These are phyloP conservation scores for Neonectria magnoliae DNA, from an alignment of 2,329 filamentous ascomycete species.

Conservation along the genomic window DNA sequence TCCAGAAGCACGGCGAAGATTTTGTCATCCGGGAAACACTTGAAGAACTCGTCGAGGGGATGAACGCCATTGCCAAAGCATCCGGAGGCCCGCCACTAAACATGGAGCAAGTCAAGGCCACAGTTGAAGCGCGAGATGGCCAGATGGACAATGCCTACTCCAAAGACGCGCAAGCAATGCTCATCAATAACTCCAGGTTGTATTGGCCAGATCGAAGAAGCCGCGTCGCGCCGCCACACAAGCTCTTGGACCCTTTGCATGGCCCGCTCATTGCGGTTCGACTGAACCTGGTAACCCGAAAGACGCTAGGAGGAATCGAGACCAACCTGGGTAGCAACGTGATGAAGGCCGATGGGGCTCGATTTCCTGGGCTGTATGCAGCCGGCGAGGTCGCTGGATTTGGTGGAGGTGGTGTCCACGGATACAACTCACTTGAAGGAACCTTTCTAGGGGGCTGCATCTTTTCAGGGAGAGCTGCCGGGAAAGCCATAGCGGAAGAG, in stretches of 20 bases:
- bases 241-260: constrained; percentile 62
- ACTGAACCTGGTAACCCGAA: constrained; percentile 69
- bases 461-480: constrained; percentile 68
- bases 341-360: constrained; percentile 58
- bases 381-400: constrained; percentile 70
- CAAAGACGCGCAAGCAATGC: constrained; percentile 71
- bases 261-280: constrained; percentile 69
- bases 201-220: constrained; percentile 65
- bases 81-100: constrained; percentile 60
- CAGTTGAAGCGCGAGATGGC: constrained; percentile 63
- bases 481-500: constrained; percentile 64
- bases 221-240: constrained; percentile 64
- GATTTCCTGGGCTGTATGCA: constrained; percentile 66
- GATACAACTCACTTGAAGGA: constrained; percentile 70
- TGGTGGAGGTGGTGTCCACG: constrained; percentile 70
- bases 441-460: constrained; percentile 72
- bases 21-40: constrained; percentile 68
- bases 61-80: constrained; percentile 65
- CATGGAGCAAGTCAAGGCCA: constrained; percentile 53
- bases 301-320: constrained; percentile 69
- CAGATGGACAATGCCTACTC: constrained; percentile 66
- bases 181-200: constrained; percentile 64
- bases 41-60: constrained; percentile 63
- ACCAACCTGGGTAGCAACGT: constrained; percentile 67
- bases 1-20: constrained; percentile 67